A percentile compares a stretch with the other conserved stretches of the same genome.
Evolutionary conservation across 139 green algal genomes (phyloP).

Genomic region (Chlorella sorokiniana): DNA sequence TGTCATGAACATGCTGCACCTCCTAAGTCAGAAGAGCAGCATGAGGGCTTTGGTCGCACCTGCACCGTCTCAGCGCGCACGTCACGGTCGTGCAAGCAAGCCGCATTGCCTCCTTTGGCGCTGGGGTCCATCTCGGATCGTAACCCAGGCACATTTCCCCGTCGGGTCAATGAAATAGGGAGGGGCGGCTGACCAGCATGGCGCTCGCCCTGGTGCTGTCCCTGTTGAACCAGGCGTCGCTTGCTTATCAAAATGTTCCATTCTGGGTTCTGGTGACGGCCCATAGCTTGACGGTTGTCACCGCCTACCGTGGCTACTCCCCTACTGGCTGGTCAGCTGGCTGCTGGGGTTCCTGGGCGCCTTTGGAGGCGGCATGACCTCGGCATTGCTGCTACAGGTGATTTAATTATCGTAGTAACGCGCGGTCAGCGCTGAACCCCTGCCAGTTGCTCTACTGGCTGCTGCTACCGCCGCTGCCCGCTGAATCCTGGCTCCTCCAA

Average conservation of each 20-base stretch:
- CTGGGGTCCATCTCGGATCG: too few relatives aligned
- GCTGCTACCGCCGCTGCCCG: not conserved
- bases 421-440: not conserved
- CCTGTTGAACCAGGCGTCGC: not conserved
- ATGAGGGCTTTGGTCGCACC: too few relatives aligned
- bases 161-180: too few relatives aligned
- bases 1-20: too few relatives aligned
- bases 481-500: not conserved
- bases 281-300: not conserved
- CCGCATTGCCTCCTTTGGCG: too few relatives aligned
- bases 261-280: not conserved
- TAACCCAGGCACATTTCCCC: too few relatives aligned
- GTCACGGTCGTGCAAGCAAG: too few relatives aligned
- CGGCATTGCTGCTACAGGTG: slow-evolving; percentile 50
- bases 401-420: not conserved
- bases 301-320: not conserved
- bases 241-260: not conserved
- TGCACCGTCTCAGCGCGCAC: too few relatives aligned
- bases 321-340: slow-evolving; percentile 14
- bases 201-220: not conserved
- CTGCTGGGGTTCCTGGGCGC: slow-evolving; percentile 42
- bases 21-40: too few relatives aligned
- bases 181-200: not conserved
- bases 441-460: not conserved
- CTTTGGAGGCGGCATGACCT: slow-evolving; percentile 54